These are phyloP conservation scores for Erodium texanum DNA, from an alignment of 441 rosid species.

Conservation along the genomic window DNA sequence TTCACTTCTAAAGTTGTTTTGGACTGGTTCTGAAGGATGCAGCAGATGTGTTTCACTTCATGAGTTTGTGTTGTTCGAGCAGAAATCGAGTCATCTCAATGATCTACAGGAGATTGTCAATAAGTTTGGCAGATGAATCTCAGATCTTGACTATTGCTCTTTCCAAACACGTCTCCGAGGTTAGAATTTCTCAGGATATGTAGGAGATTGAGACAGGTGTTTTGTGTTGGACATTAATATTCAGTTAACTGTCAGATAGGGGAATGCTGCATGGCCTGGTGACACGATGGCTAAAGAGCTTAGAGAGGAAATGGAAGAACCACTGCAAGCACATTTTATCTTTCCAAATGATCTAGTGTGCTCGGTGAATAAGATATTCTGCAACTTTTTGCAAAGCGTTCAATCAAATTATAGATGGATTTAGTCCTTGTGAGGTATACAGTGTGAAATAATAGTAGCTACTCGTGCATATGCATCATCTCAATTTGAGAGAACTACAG, in stretches of 20 bases:
- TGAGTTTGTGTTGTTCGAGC: conserved; percentile 66
- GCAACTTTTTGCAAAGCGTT: conserved; percentile 48
- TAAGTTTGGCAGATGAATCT: conserved; percentile 40
- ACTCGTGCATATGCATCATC: neutral
- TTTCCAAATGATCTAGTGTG: conserved; percentile 47
- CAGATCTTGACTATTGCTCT: conserved; percentile 83
- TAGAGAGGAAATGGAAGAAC: conserved; percentile 64
- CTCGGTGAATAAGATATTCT: conserved; percentile 52
- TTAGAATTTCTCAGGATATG: conserved; percentile 16
- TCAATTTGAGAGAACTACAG: neutral
- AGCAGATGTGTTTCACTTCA: conserved; percentile 64
- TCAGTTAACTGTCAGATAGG: conserved; percentile 38
- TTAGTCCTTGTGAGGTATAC: conserved; percentile 50
- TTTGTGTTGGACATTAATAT: conserved; percentile 8
- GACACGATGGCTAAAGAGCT: conserved; percentile 66
- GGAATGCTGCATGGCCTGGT: conserved; percentile 54
- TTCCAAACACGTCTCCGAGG: conserved; percentile 58
- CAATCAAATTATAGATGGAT: conserved; percentile 50
- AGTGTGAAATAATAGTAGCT: conserved; percentile 6
- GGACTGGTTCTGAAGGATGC: conserved; percentile 44
- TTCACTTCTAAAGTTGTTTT: neutral
- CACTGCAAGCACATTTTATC: conserved; percentile 50
- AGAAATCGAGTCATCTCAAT: conserved; percentile 37
- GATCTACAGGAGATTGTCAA: conserved; percentile 42
- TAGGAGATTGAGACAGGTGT: neutral